Conservation (phyloP, 2,329 filamentous ascomycete genomes). For the Graphilbum sp. region DNA sequence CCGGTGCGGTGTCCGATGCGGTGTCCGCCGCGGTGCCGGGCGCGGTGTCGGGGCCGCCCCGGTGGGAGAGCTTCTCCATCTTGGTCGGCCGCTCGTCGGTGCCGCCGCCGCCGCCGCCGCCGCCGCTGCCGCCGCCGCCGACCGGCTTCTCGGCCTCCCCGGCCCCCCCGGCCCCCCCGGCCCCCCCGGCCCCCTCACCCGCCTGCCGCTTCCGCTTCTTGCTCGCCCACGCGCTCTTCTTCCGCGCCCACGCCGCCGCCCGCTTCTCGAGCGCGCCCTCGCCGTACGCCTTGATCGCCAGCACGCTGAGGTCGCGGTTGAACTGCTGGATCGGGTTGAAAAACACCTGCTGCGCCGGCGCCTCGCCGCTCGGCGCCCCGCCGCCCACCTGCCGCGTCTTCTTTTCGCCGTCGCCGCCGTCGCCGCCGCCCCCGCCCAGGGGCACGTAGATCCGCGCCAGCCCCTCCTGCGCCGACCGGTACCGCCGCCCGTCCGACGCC, state of each 20-base stretch:
- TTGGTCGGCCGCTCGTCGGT: no score
- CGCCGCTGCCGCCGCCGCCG: neutral
- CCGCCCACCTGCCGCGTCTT: slow-evolving; percentile 11
- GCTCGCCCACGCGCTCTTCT: slow-evolving; percentile 29
- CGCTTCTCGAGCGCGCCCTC: slow-evolving; percentile 40
- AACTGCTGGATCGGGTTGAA: slow-evolving; percentile 99
- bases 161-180: slow-evolving; percentile 5
- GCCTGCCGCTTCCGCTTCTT: slow-evolving; percentile 26
- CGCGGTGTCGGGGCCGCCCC: no score
- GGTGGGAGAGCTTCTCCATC: no score
- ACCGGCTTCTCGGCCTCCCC: neutral
- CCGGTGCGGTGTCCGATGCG: slow-evolving; percentile 1
- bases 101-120: neutral
- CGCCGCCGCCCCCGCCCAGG: slow-evolving; percentile 18
- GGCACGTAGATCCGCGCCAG: slow-evolving; percentile 39
- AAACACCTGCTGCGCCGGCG: slow-evolving; percentile 66
- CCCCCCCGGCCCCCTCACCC: slow-evolving; percentile 12
- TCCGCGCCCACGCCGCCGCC: slow-evolving; percentile 37
- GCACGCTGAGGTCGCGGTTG: slow-evolving; percentile 85
- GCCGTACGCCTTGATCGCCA: slow-evolving; percentile 81
- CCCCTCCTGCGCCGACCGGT: slow-evolving; percentile 36
- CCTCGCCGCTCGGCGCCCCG: slow-evolving; percentile 17
- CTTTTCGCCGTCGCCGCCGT: slow-evolving; percentile 6
- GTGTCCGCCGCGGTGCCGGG: no score
- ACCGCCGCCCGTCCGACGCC: slow-evolving; percentile 27